A percentile compares a stretch with the other conserved stretches of the same genome.
These are phyloP conservation scores for Pseudocercospora macadamiae DNA, from an alignment of 2,329 filamentous ascomycete genomes.

Conservation along the genomic window DNA sequence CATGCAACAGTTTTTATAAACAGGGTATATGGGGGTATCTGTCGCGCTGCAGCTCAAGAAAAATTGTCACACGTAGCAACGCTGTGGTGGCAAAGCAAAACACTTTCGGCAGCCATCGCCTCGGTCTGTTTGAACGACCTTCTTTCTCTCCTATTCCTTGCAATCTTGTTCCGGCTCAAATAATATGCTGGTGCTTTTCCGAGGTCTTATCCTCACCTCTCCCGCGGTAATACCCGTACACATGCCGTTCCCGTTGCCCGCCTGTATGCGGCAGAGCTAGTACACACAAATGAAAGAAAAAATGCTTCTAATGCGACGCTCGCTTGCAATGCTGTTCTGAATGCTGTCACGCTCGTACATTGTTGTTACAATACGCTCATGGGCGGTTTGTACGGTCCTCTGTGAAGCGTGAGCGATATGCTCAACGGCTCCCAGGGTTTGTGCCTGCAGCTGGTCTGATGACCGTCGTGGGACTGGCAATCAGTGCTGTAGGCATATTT, in stretches of 20 bases:
- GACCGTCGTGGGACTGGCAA: constrained; percentile 12
- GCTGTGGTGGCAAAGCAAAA: not conserved
- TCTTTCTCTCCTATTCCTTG: constrained; percentile 2
- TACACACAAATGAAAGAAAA: constrained; percentile 28
- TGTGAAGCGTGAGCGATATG: constrained; percentile 18
- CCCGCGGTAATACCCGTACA: constrained; percentile 20
- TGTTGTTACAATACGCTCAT: constrained; percentile 7
- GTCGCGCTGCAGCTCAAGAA: constrained; percentile 18
- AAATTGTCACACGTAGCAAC: not conserved
- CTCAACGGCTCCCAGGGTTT: not conserved
- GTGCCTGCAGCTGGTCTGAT: not conserved
- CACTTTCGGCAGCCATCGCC: not conserved
- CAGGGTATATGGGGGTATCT: constrained; percentile 22
- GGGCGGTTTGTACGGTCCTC: constrained; percentile 4
- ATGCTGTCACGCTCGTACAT: constrained; percentile 35
- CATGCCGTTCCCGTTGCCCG: constrained; percentile 16
- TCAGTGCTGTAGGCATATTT: not conserved
- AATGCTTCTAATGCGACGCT: constrained; percentile 37
- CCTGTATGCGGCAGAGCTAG: constrained; percentile 17
- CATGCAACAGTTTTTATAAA: constrained; percentile 17
- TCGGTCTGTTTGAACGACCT: constrained; percentile 16
- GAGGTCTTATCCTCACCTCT: constrained; percentile 2
- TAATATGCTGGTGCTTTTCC: constrained; percentile 6
- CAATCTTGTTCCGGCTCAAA: constrained; percentile 9
- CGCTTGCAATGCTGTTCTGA: constrained; percentile 37